phyloP scores from a whole-genome alignment of 805 yeast species.

The Lipomyces sp. region DNA sequence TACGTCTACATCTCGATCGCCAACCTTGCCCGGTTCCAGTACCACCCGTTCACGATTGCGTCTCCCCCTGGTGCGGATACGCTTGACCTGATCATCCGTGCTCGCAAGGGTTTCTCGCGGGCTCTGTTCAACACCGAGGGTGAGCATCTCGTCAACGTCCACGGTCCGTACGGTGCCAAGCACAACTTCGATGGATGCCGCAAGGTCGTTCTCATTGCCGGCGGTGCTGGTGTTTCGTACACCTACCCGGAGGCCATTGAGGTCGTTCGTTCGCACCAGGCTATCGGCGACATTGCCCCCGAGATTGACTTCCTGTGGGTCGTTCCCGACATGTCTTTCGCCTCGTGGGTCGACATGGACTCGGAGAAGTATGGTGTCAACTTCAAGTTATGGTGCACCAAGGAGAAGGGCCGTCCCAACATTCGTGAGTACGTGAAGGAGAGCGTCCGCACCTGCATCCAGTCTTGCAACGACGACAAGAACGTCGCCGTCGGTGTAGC shows the following conservation, averaged over 20 bases:
- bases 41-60: slow-evolving; percentile 30
- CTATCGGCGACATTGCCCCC: slow-evolving; percentile 20
- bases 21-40: slow-evolving; percentile 26
- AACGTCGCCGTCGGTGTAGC: slow-evolving; percentile 31
- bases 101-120: slow-evolving; percentile 36
- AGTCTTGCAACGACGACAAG: slow-evolving; percentile 22
- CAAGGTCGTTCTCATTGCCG: slow-evolving; percentile 34
- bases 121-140: slow-evolving; percentile 22
- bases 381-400: slow-evolving; percentile 35
- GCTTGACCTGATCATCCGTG: slow-evolving; percentile 35
- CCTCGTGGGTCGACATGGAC: slow-evolving; percentile 33
- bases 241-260: slow-evolving; percentile 33
- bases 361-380: slow-evolving; percentile 26
- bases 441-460: slow-evolving; percentile 18
- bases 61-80: slow-evolving; percentile 30
- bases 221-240: slow-evolving; percentile 38
- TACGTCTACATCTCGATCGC: slow-evolving; percentile 27
- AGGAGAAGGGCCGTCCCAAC: slow-evolving; percentile 36
- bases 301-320: slow-evolving; percentile 36
- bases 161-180: slow-evolving; percentile 26
- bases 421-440: slow-evolving; percentile 27
- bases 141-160: slow-evolving; percentile 27
- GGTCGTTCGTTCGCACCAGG: slow-evolving; percentile 18
- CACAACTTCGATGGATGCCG: slow-evolving; percentile 27
- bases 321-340: slow-evolving; percentile 32